Evolutionary conservation across 176 grass and related monocot species (phyloP), one percentile per base, ranked within the genome.

Genomic region (Oryza meridionalis): DNA sequence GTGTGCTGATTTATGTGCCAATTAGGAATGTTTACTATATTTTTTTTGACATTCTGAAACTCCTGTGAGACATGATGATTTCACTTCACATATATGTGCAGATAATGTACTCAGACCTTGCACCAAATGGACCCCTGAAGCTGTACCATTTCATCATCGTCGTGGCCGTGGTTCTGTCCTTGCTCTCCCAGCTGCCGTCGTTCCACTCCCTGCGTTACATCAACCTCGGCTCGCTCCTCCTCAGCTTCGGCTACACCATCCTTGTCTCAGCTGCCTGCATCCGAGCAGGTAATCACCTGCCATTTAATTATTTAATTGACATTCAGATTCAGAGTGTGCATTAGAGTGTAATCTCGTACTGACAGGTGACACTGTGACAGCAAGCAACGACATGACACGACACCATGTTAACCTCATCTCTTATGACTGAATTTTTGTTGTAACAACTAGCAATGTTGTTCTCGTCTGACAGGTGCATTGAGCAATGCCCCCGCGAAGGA

Each of bases 181-280:
- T 90, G 27, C 91, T 94, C 7, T 94, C 95, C 35, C 95, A 98
- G 82, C 32, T 98, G 61, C 92, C 95, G 44, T 98, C 95, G 29
- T 98, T 94, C 78, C 92, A 98, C 82, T 94, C 90, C 62, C 88
- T 98, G 62, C 95, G 92, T 0, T 81, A 98, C 76, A 94, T 94
- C 82, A 98, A 94, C 85, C 90, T 98, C 16, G 92, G 79, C 25
- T 94, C 95, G 0, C 90, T 94, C 4, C 3, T 98, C 29, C 88
- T 93, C 13, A 82, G 86, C 76, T 82, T 97, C 59, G 88, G 76
- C 68, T 97, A 97, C 84, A 91, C 88, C 13, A 49, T 85, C 49
- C 90, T 97, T 6, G 77, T 97, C 9, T 84, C 90, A 4, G 69
- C 43, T 0, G 92, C 86, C 51, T 94, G 90, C 88, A 88, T 97